Base-by-base conservation (phyloP, 1,284 basidiomycete species). In the Coniophora puteana region DNA sequence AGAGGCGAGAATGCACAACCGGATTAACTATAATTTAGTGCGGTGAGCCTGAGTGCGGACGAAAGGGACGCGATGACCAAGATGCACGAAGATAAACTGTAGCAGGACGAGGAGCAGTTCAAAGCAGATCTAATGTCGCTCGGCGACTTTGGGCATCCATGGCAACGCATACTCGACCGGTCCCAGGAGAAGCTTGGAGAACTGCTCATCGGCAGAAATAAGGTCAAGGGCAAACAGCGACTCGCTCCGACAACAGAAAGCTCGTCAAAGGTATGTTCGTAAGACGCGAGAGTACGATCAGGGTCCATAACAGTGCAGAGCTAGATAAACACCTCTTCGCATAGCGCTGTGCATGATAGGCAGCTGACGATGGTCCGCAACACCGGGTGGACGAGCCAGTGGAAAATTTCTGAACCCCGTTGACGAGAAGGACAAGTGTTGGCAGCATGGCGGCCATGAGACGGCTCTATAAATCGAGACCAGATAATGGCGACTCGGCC, bases 131-230 rank as follows among this genome's bases (percentile, higher is more conserved):
- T 84, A 89, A 41, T 82, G 76, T 14, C 86, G 78, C 48, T 91
- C 84, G 0, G 90, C 78, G 24, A 91, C 76, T 51, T 94, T 89
- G 1, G 86, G 83, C 18, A 95, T 73, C 55, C 93, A 93, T 5
- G 94, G 69, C 60, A 94, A 76, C 1, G 93, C 91, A 53, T 91
- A 88, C 56, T 95, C 93, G 2, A 89, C 91, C 0, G 88, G 79
- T 13, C 81, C 83, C 31, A 95, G 62, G 44, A 83, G 58, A 43
- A 83, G 62, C 16, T 80, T 69, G 7, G 85, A n/a, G n/a, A n/a
- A 85, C 43, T 85, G 76, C 42, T 80, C 72, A 34, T 76, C 83
- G 1, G 78, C 73, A 52, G 89, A 88, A n/a, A 89, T 56, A 8
- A 78, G 74, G 50, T 83, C 82, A 22, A 89, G 72, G 54, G 84